These are phyloP conservation scores for Ramichloridium luteum DNA, from an alignment of 2,329 filamentous ascomycete genomes.

Conservation along the genomic window DNA sequence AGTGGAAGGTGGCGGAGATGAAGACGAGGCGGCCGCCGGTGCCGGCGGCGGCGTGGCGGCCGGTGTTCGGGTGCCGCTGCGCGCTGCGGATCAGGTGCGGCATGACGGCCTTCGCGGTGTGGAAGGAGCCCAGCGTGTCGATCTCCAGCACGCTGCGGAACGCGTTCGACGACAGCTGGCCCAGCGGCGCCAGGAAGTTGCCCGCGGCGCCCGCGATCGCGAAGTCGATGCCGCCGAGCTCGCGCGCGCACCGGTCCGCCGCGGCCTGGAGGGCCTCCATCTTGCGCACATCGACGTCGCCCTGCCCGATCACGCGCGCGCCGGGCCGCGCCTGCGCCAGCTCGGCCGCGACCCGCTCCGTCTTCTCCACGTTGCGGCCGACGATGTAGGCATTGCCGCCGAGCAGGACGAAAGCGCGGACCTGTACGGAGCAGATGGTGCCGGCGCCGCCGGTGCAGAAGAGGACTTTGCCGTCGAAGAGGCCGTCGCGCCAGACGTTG, in stretches of 20 bases:
- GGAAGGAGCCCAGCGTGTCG: constrained; percentile 84
- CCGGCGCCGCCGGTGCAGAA: constrained; percentile 94
- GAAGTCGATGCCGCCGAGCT: constrained; percentile 82
- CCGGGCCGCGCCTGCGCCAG: constrained; percentile 69
- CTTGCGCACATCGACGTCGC: constrained; percentile 56
- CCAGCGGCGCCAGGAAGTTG: constrained; percentile 83
- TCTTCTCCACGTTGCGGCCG: constrained; percentile 81
- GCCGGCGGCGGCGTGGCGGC: constrained; percentile 28
- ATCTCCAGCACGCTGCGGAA: constrained; percentile 97
- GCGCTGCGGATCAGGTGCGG: constrained; percentile 71
- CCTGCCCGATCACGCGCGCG: constrained; percentile 76
- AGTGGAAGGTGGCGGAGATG: constrained; percentile 84
- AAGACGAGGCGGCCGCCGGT: constrained; percentile 79
- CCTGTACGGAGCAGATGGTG: constrained; percentile 87
- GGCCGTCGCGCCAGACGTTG: constrained; percentile 71
- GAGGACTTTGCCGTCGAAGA: constrained; percentile 78
- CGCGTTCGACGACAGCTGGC: constrained; percentile 70
- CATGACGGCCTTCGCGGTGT: constrained; percentile 85
- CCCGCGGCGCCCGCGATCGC: constrained; percentile 91
- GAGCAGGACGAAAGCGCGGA: constrained; percentile 77
- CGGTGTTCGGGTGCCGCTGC: constrained; percentile 46
- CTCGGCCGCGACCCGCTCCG: constrained; percentile 64
- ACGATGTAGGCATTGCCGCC: constrained; percentile 91
- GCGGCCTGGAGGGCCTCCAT: constrained; percentile 57
- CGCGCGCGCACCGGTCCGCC: constrained; percentile 64